A percentile compares a stretch with the other conserved stretches of the same genome.
Conservation (phyloP, 2,329 filamentous ascomycete species). For the Botryosphaeria dothidea region DNA sequence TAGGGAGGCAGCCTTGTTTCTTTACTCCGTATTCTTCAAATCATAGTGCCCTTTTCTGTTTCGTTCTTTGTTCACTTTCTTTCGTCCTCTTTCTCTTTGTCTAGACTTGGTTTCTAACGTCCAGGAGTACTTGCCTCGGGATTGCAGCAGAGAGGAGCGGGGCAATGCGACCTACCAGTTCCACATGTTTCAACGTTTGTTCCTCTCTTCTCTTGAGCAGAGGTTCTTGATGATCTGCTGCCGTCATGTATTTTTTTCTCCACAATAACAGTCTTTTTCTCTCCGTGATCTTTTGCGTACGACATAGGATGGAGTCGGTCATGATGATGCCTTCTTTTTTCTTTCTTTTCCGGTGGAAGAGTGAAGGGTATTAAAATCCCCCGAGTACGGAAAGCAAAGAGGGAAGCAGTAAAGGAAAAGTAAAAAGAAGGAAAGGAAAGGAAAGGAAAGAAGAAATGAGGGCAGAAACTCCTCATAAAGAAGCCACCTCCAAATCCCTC, state of each 20-base stretch:
- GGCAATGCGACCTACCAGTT: too few relatives aligned
- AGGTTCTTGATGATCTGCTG: too few relatives aligned
- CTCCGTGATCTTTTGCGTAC: neutral
- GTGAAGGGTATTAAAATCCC: slow-evolving; percentile 5
- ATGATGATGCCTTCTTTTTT: slow-evolving; percentile 13
- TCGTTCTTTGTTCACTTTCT: too few relatives aligned
- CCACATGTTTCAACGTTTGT: too few relatives aligned
- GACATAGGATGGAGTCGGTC: neutral
- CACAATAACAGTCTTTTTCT: neutral
- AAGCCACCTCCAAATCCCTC: neutral
- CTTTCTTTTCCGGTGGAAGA: neutral
- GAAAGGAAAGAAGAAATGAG: neutral
- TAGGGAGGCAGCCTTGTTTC: too few relatives aligned
- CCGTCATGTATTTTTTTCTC: too few relatives aligned
- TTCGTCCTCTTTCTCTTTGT: too few relatives aligned
- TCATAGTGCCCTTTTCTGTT: too few relatives aligned
- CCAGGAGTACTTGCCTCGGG: too few relatives aligned
- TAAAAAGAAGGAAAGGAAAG: neutral
- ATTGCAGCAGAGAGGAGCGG: too few relatives aligned
- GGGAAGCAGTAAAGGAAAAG: neutral
- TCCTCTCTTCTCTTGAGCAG: neutral
- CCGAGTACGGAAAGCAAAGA: neutral
- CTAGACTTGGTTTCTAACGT: too few relatives aligned
- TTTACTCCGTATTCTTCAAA: too few relatives aligned
- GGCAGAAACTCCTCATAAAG: neutral